A percentile compares a stretch with the other conserved stretches of the same genome.
Evolutionary conservation across 2,329 filamentous ascomycete species (phyloP).

Genomic region (Nemania sp.): DNA sequence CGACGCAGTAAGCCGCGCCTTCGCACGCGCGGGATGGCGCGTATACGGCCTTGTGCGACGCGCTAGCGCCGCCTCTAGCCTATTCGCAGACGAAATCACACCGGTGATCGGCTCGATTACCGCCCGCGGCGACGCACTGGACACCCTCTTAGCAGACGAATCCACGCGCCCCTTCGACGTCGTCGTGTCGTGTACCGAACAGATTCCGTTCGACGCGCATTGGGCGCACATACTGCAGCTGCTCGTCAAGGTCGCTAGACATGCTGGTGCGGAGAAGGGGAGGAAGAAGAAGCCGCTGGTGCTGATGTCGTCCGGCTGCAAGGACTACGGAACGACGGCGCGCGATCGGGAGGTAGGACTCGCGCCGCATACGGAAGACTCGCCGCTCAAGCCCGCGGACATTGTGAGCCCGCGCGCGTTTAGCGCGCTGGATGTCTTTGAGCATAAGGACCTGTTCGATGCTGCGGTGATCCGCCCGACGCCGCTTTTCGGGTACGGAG

Average conservation of each 20-base stretch:
- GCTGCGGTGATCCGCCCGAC: conserved; percentile 50
- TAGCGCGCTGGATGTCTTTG: conserved; percentile 42
- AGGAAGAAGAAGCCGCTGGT: conserved; percentile 44
- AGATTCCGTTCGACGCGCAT: conserved; percentile 45
- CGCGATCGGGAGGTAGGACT: conserved; percentile 42
- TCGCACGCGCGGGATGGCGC: conserved; percentile 49
- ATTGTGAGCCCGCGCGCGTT: conserved; percentile 40
- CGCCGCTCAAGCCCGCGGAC: conserved; percentile 41
- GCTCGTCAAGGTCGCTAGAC: conserved; percentile 40
- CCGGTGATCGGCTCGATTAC: conserved; percentile 47
- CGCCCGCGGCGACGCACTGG: conserved; percentile 31
- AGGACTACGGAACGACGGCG: conserved; percentile 49
- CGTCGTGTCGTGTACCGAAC: conserved; percentile 49
- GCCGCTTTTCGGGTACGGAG: conserved; percentile 49
- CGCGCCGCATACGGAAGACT: conserved; percentile 48
- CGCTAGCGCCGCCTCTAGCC: conserved; percentile 32
- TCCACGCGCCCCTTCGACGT: conserved; percentile 44
- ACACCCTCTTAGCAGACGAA: conserved; percentile 29
- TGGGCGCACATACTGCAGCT: conserved; percentile 43
- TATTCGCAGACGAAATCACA: conserved; percentile 44
- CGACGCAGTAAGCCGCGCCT: conserved; percentile 48
- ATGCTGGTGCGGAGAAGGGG: conserved; percentile 41
- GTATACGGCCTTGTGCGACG: conserved; percentile 50
- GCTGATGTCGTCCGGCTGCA: conserved; percentile 53
- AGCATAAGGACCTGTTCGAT: conserved; percentile 46